These are phyloP conservation scores for Trichophaea hybrida DNA, from an alignment of 2,329 filamentous ascomycete genomes.

Conservation along the genomic window DNA sequence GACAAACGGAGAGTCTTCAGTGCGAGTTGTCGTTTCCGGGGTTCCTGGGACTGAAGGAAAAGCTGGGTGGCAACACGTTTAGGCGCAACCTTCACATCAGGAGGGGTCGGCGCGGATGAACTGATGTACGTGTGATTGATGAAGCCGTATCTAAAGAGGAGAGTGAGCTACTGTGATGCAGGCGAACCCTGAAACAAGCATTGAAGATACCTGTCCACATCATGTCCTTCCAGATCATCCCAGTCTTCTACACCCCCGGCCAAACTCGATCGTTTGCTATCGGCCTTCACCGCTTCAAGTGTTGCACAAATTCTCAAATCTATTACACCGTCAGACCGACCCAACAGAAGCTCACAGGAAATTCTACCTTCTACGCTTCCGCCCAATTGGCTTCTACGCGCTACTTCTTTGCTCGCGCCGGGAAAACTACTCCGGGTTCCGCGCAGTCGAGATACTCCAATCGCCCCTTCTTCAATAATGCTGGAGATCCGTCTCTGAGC, in stretches of 20 bases:
- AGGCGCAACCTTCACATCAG: conserved; percentile 31
- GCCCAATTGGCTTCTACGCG: conserved; percentile 32
- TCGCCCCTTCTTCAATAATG: conserved; percentile 4
- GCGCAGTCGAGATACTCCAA: neutral
- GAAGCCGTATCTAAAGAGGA: conserved; percentile 44
- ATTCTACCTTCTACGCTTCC: neutral
- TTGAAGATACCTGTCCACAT: conserved; percentile 40
- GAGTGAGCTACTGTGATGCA: neutral
- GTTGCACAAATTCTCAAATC: neutral
- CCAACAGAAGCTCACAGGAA: neutral
- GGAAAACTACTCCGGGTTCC: conserved; percentile 8
- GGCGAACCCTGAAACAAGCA: neutral
- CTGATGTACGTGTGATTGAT: conserved; percentile 37
- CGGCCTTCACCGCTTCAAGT: neutral
- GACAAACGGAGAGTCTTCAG: conserved; percentile 9
- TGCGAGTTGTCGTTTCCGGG: conserved; percentile 17
- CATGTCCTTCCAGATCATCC: conserved; percentile 47
- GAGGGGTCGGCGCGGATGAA: conserved; percentile 27
- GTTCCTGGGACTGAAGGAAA: conserved; percentile 32
- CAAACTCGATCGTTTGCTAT: conserved; percentile 28
- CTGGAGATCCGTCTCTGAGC: conserved; percentile 1
- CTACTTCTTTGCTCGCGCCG: conserved; percentile 24
- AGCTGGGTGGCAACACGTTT: conserved; percentile 29
- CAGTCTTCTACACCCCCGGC: conserved; percentile 50
- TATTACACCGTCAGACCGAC: neutral